Evolutionary conservation across 192 early-diverging fungal species (phyloP).

Genomic region (Coemansia sp.): DNA sequence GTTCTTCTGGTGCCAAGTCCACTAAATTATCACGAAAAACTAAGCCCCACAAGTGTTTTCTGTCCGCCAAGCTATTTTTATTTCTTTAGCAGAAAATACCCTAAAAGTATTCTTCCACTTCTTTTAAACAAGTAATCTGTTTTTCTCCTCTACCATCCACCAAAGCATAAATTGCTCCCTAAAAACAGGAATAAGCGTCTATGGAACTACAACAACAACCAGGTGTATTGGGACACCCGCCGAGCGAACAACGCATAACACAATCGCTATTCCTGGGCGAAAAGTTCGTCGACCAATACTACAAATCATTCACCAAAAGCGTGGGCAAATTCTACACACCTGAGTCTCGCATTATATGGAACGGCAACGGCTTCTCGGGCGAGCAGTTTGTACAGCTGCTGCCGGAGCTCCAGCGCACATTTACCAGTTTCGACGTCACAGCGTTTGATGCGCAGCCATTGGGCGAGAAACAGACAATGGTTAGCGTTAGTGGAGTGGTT

Average conservation of each 20-base stretch:
- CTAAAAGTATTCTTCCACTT: no score
- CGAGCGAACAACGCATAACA: neutral
- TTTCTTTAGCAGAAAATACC: no score
- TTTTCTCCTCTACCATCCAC: no score
- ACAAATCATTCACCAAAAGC: constrained; percentile 6
- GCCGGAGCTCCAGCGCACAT: constrained; percentile 13
- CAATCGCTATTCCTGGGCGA: constrained; percentile 12
- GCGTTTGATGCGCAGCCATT: constrained; percentile 25
- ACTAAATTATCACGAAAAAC: no score
- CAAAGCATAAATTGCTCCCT: no score
- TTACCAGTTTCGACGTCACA: constrained; percentile 14
- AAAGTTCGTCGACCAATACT: constrained; percentile 39
- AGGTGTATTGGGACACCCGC: neutral
- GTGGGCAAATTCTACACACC: constrained; percentile 33
- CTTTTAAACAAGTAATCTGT: no score
- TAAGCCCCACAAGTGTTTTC: no score
- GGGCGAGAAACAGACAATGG: constrained; percentile 4
- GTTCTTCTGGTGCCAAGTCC: no score
- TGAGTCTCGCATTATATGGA: constrained; percentile 34
- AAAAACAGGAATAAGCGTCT: no score
- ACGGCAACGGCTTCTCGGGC: constrained; percentile 23
- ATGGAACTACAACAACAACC: no score
- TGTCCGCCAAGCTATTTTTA: no score
- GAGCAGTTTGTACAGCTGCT: constrained; percentile 19
- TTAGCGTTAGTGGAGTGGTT: constrained; percentile 16